Conservation (phyloP, 2,329 filamentous ascomycete species). For the Aspergillus sp. region DNA sequence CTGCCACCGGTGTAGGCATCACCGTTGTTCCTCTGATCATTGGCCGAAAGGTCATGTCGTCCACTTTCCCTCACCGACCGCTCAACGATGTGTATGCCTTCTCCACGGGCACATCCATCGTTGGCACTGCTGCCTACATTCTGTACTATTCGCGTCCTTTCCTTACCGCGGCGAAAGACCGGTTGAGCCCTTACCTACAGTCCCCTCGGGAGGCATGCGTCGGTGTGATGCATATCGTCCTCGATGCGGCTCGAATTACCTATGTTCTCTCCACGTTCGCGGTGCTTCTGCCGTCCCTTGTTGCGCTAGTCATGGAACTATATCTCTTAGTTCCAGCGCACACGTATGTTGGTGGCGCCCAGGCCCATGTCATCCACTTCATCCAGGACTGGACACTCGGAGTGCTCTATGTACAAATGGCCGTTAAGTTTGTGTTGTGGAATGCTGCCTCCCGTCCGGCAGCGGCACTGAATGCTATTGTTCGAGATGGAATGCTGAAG, state of each 20-base stretch:
- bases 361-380: constrained; percentile 64
- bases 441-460: constrained; percentile 71
- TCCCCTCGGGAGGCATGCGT: constrained; percentile 33
- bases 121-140: constrained; percentile 69
- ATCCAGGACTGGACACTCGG: constrained; percentile 95
- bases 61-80: constrained; percentile 68
- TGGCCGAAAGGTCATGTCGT: constrained; percentile 75
- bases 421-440: constrained; percentile 67
- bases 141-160: constrained; percentile 50
- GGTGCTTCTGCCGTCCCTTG: constrained; percentile 77
- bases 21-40: constrained; percentile 86
- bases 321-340: constrained; percentile 87
- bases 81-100: constrained; percentile 98
- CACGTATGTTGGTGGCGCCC: constrained; percentile 62
- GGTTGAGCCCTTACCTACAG: constrained; percentile 29
- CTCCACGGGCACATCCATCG: constrained; percentile 80
- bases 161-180: constrained; percentile 25
- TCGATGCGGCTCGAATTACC: constrained; percentile 54
- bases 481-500: constrained; percentile 73
- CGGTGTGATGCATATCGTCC: constrained; percentile 18
- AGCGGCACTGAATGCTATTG: constrained; percentile 71
- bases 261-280: constrained; percentile 77
- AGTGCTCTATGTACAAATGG: constrained; percentile 83
- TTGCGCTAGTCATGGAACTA: constrained; percentile 79
- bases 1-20: constrained; percentile 77